Evolutionary conservation across 1,284 basidiomycete species (phyloP).

Genomic region (Coriolopsis trogii): DNA sequence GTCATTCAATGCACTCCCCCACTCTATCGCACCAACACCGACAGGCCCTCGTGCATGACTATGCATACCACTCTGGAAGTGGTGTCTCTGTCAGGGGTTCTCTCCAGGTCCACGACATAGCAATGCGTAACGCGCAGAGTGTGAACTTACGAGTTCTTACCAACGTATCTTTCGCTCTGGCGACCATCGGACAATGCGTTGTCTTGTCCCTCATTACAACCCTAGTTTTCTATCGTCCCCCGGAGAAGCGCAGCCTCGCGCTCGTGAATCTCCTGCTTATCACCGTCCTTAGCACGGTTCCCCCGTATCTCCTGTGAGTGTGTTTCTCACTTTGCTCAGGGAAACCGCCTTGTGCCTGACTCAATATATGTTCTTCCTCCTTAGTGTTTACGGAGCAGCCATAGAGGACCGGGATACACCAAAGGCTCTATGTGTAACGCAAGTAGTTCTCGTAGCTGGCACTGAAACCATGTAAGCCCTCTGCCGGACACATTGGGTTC

Average conservation of each 20-base stretch:
- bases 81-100: neutral
- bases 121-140: constrained; percentile 7
- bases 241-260: constrained; percentile 17
- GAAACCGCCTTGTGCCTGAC: too few relatives aligned
- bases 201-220: constrained; percentile 23
- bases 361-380: neutral
- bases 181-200: constrained; percentile 23
- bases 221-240: constrained; percentile 11
- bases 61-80: too few relatives aligned
- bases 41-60: too few relatives aligned
- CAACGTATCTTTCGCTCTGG: constrained; percentile 22
- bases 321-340: neutral
- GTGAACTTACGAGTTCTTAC: constrained; percentile 14
- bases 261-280: constrained; percentile 23
- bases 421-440: constrained; percentile 20
- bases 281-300: constrained; percentile 16
- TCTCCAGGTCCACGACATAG: constrained; percentile 4
- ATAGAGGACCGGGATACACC: constrained; percentile 18
- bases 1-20: too few relatives aligned
- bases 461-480: constrained; percentile 24
- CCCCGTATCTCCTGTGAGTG: constrained; percentile 24
- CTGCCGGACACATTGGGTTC: too few relatives aligned
- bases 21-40: too few relatives aligned
- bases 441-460: constrained; percentile 25
- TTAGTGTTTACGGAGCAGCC: constrained; percentile 20